These are phyloP conservation scores for Clavaria fumosa DNA, from an alignment of 768 basidiomycete species.

Conservation along the genomic window DNA sequence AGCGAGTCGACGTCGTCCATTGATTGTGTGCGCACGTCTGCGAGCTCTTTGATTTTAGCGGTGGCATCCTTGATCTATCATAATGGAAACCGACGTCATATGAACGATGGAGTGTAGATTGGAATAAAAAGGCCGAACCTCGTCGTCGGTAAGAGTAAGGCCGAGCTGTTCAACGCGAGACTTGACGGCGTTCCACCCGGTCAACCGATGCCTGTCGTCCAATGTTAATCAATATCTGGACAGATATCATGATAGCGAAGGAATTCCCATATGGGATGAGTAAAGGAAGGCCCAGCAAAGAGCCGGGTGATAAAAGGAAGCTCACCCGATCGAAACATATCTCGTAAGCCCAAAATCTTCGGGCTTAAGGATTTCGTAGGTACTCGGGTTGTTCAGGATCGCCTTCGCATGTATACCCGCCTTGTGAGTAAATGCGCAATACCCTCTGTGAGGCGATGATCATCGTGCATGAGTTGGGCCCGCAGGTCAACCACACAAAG, in stretches of 20 bases:
- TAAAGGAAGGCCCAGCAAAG: background rate
- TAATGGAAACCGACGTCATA: slow-evolving; percentile 3
- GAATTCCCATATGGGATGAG: background rate
- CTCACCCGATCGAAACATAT: slow-evolving; percentile 91
- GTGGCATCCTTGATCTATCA: slow-evolving; percentile 90
- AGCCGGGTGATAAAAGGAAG: slow-evolving; percentile 6
- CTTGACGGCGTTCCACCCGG: slow-evolving; percentile 99
- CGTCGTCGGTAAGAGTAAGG: slow-evolving; percentile 76
- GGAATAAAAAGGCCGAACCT: slow-evolving; percentile 30
- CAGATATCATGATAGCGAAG: slow-evolving; percentile 2
- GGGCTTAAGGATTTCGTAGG: slow-evolving; percentile 98
- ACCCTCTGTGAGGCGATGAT: slow-evolving; percentile 44
- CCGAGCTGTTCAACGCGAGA: slow-evolving; percentile 96
- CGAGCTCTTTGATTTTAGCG: slow-evolving; percentile 98
- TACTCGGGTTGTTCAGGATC: slow-evolving; percentile 97
- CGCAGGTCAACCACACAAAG: too few relatives aligned
- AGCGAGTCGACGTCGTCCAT: slow-evolving; percentile 99
- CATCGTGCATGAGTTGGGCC: slow-evolving; percentile 8
- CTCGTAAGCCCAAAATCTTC: slow-evolving; percentile 96
- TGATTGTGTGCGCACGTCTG: slow-evolving; percentile 93
- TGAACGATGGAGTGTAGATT: slow-evolving; percentile 1
- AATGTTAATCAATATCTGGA: too few relatives aligned
- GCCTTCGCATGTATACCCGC: slow-evolving; percentile 99
- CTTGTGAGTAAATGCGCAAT: slow-evolving; percentile 99
- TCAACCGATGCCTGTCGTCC: slow-evolving; percentile 82